Conservation (phyloP, 2,329 filamentous ascomycete genomes). For the Helminthosporium solani region DNA sequence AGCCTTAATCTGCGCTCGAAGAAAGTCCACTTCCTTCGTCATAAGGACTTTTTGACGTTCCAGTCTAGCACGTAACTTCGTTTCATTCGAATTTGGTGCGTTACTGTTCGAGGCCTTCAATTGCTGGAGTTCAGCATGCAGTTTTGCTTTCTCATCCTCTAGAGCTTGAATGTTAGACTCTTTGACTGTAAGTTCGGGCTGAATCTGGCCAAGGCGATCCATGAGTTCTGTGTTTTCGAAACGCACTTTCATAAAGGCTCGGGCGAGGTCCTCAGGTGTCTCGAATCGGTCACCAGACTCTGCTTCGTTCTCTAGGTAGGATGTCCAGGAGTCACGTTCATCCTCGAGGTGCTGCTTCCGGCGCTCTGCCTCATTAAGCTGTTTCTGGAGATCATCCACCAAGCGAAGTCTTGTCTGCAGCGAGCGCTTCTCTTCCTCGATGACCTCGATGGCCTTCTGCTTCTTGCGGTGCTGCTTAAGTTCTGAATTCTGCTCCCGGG, state of each 20-base stretch:
- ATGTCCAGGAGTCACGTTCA: slow-evolving; percentile 82
- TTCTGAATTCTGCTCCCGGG: slow-evolving; percentile 76
- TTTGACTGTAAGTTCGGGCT: slow-evolving; percentile 75
- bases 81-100: slow-evolving; percentile 54
- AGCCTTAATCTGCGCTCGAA: slow-evolving; percentile 86
- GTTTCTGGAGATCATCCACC: slow-evolving; percentile 70
- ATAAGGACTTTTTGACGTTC: slow-evolving; percentile 85
- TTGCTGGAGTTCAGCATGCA: slow-evolving; percentile 71
- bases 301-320: slow-evolving; percentile 72
- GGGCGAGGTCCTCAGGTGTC: slow-evolving; percentile 82
- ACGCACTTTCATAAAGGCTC: slow-evolving; percentile 78
- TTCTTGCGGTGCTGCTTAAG: slow-evolving; percentile 77
- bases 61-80: slow-evolving; percentile 68
- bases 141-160: slow-evolving; percentile 65
- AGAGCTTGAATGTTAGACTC: slow-evolving; percentile 72
- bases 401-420: slow-evolving; percentile 75
- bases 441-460: slow-evolving; percentile 85
- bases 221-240: slow-evolving; percentile 77
- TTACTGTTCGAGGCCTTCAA: slow-evolving; percentile 54
- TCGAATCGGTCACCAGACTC: slow-evolving; percentile 72
- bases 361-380: slow-evolving; percentile 75
- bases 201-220: slow-evolving; percentile 74
- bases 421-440: slow-evolving; percentile 90
- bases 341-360: slow-evolving; percentile 87
- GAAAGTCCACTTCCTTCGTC: slow-evolving; percentile 88